A percentile compares a stretch with the other conserved stretches of the same genome.
These are phyloP conservation scores for Glycine tomentella DNA, from an alignment of 306 rosid species.

Conservation along the genomic window DNA sequence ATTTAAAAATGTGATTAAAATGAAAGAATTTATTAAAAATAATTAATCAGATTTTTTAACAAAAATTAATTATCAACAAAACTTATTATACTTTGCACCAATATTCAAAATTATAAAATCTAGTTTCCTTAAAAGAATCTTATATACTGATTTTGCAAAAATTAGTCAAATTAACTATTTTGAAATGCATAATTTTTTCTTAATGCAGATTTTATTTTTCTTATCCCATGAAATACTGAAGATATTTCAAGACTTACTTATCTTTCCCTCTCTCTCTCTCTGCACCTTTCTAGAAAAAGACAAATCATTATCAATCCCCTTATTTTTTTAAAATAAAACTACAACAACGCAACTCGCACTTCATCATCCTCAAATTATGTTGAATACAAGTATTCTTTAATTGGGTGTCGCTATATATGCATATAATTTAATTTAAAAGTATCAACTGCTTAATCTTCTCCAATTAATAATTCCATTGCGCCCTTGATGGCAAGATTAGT, in stretches of 20 bases:
- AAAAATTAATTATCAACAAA: too few relatives aligned
- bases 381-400: conserved; percentile 22
- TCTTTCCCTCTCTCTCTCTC: neutral
- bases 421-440: conserved; percentile 47
- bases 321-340: conserved; percentile 8
- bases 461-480: conserved; percentile 45
- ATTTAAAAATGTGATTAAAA: too few relatives aligned
- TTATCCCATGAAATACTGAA: conserved; percentile 21
- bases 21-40: too few relatives aligned
- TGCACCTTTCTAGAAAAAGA: conserved; percentile 19
- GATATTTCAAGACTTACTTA: conserved; percentile 34
- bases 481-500: conserved; percentile 54
- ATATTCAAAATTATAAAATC: too few relatives aligned
- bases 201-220: neutral
- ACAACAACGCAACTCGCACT: conserved; percentile 48
- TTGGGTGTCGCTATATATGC: conserved; percentile 27
- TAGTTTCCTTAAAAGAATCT: neutral
- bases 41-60: too few relatives aligned
- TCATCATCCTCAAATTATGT: conserved; percentile 29
- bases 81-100: too few relatives aligned
- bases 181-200: neutral
- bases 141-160: neutral
- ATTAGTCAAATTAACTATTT: neutral
- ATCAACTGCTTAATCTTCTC: conserved; percentile 44
- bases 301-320: conserved; percentile 18